These are phyloP conservation scores for Cladophialophora yegresii DNA, from an alignment of 2,329 filamentous ascomycete genomes.

Conservation along the genomic window DNA sequence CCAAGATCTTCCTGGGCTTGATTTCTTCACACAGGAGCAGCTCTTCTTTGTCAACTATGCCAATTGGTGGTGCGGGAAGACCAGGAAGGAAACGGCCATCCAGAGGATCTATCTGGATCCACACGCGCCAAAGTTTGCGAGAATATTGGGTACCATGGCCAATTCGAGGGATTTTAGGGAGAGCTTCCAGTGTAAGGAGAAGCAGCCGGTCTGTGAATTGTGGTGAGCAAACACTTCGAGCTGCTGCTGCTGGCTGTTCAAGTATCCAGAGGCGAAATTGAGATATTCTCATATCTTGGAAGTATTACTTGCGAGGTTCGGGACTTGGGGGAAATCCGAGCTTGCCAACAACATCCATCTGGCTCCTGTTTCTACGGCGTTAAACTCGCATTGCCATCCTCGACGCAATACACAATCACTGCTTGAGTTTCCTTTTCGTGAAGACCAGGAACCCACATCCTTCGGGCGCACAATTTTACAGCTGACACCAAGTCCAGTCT, in stretches of 20 bases:
- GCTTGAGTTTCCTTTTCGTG: neutral
- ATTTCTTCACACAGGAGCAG: conserved; percentile 66
- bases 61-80: conserved; percentile 69
- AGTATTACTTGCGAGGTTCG: neutral
- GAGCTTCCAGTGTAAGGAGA: conserved; percentile 65
- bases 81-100: conserved; percentile 59
- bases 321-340: neutral
- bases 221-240: conserved; percentile 55
- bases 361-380: neutral
- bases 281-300: neutral
- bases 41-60: conserved; percentile 68
- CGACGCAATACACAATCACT: neutral
- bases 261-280: neutral
- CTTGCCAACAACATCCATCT: neutral
- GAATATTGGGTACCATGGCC: conserved; percentile 64
- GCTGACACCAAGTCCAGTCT: neutral
- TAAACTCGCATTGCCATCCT: neutral
- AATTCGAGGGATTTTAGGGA: conserved; percentile 69
- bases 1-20: conserved; percentile 61
- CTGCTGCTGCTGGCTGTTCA: neutral
- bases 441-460: neutral
- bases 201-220: conserved; percentile 68
- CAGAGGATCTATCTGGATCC: conserved; percentile 63
- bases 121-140: conserved; percentile 65
- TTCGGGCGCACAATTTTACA: neutral